Evolutionary conservation across 805 yeast genomes (phyloP).

Genomic region (Komagataella pseudopastoris): DNA sequence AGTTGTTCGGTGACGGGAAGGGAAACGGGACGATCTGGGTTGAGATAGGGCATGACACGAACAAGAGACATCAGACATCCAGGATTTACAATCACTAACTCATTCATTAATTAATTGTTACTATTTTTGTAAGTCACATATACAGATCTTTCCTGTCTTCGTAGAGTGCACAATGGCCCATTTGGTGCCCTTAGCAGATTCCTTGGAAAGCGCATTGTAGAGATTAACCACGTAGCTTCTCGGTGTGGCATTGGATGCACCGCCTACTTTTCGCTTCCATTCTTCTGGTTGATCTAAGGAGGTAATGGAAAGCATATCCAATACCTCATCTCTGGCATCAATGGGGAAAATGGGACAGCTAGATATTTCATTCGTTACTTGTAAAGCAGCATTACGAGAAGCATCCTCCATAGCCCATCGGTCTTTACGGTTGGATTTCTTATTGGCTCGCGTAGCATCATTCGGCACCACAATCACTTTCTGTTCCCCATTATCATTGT

Average conservation of each 20-base stretch:
- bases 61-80: conserved; percentile 1
- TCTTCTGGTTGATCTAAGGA: conserved; percentile 69
- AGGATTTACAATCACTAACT: not conserved
- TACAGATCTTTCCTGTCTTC: conserved; percentile 59
- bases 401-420: conserved; percentile 67
- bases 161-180: conserved; percentile 72
- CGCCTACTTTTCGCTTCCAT: conserved; percentile 75
- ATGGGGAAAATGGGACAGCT: conserved; percentile 65
- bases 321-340: conserved; percentile 72
- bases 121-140: conserved; percentile 52
- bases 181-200: conserved; percentile 53
- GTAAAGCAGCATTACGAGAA: conserved; percentile 46
- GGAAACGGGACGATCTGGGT: not conserved
- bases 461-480: conserved; percentile 59
- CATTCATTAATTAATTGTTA: conserved; percentile 17
- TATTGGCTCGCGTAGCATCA: conserved; percentile 68
- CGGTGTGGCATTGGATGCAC: conserved; percentile 67
- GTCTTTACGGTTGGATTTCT: conserved; percentile 63
- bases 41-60: not conserved
- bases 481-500: conserved; percentile 25
- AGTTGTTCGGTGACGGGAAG: not conserved
- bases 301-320: conserved; percentile 71
- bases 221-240: conserved; percentile 69
- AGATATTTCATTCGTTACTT: conserved; percentile 38
- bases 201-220: conserved; percentile 60